phyloP scores from a whole-genome alignment of 352 stramenopile species.

The Nannochloropsis limnetica region DNA sequence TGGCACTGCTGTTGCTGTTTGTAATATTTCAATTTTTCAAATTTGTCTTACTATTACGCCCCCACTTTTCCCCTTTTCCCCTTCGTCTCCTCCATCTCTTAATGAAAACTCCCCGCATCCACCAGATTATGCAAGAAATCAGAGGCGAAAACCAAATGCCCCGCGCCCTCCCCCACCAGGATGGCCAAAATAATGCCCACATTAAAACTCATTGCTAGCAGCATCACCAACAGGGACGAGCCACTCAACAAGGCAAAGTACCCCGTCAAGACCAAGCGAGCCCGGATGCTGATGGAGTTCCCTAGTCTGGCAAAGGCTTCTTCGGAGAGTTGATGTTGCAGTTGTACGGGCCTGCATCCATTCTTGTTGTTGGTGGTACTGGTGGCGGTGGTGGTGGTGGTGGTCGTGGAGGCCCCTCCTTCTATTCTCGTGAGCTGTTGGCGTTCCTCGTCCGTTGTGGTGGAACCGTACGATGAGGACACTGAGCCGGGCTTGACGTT shows the following conservation, averaged over 20 bases:
- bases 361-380: neutral
- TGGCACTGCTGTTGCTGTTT: neutral
- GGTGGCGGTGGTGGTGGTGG: neutral
- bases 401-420: neutral
- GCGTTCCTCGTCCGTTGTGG: neutral
- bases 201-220: conserved; percentile 25
- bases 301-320: neutral
- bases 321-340: neutral
- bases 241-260: conserved; percentile 8
- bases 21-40: neutral
- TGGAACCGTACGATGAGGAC: neutral
- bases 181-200: neutral
- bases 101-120: neutral
- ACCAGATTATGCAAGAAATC: conserved; percentile 20
- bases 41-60: too few relatives aligned
- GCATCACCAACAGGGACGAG: conserved; percentile 30
- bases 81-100: neutral
- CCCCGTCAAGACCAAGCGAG: neutral
- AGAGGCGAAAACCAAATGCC: conserved; percentile 10
- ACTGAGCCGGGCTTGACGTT: neutral
- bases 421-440: conserved; percentile 10
- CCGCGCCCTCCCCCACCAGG: conserved; percentile 21
- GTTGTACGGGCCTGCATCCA: neutral
- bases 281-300: neutral
- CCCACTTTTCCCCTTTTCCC: neutral